A percentile compares a stretch with the other conserved stretches of the same genome.
Conservation (phyloP, 2,329 filamentous ascomycete species). For the Aspergillus neoniger region DNA sequence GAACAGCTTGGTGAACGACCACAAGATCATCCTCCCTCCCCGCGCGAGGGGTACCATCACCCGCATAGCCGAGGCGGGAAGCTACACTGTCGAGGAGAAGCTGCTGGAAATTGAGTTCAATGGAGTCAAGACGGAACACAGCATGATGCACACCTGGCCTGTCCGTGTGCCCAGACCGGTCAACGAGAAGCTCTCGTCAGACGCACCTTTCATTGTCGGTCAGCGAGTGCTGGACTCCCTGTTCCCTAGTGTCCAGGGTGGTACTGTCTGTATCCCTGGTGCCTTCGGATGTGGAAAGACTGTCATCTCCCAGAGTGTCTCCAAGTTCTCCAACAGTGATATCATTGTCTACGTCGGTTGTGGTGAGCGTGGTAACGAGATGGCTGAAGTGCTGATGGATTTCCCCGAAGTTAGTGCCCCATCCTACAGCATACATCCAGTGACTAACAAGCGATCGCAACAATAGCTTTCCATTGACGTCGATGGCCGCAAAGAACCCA, state of each 20-base stretch:
- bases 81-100: conserved; percentile 91
- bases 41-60: conserved; percentile 90
- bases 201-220: conserved; percentile 91
- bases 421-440: background rate
- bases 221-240: conserved; percentile 95
- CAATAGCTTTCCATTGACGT: conserved; percentile 81
- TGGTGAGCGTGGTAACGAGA: conserved; percentile 96
- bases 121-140: conserved; percentile 88
- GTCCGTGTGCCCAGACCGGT: conserved; percentile 92
- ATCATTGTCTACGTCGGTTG: conserved; percentile 96
- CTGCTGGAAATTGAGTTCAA: conserved; percentile 96
- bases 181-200: conserved; percentile 86
- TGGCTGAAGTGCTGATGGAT: conserved; percentile 99
- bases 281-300: conserved; percentile 99
- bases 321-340: conserved; percentile 99
- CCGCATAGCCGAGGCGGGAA: conserved; percentile 82
- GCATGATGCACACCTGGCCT: conserved; percentile 99
- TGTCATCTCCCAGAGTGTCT: conserved; percentile 96
- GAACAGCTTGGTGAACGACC: conserved; percentile 90
- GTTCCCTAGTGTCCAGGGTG: conserved; percentile 94
- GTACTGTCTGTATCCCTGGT: conserved; percentile 95
- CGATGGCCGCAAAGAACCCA: conserved; percentile 91
- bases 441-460: conserved; percentile 16
- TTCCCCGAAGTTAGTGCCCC: conserved; percentile 72
- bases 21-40: conserved; percentile 90